These are phyloP conservation scores for Lentinula novae-zelandiae DNA, from an alignment of 1,284 basidiomycete genomes.

Conservation along the genomic window DNA sequence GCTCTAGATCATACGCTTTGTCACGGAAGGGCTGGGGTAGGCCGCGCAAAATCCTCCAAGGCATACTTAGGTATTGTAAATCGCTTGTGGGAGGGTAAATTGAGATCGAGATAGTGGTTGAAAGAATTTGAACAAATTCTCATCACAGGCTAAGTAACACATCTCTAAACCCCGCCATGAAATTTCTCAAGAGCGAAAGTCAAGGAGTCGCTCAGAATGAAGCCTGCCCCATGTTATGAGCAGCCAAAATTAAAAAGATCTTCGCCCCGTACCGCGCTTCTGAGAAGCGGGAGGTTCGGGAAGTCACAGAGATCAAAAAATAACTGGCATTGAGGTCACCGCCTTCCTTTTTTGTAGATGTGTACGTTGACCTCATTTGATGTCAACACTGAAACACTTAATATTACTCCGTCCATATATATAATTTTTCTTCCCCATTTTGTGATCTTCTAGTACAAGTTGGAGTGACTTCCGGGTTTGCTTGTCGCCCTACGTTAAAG, in stretches of 20 bases:
- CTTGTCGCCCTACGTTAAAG: slow-evolving; percentile 15
- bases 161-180: too few species aligned
- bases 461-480: slow-evolving; percentile 10
- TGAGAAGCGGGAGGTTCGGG: background rate
- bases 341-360: slow-evolving; percentile 8
- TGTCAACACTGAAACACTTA: slow-evolving; percentile 9
- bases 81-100: too few species aligned
- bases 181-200: background rate
- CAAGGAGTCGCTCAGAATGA: background rate
- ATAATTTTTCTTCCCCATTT: slow-evolving; percentile 2
- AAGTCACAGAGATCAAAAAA: background rate
- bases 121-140: background rate
- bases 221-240: background rate
- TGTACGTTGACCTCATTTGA: slow-evolving; percentile 6
- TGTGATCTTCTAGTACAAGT: slow-evolving; percentile 8
- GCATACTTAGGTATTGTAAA: too few species aligned
- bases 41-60: background rate
- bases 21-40: too few species aligned
- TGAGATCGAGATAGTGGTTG: background rate
- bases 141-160: background rate
- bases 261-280: background rate
- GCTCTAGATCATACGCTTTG: too few species aligned
- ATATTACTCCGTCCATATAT: slow-evolving; percentile 9
- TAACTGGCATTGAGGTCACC: background rate
- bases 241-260: background rate